Percentiles rank a stretch among this genome's conserved stretches.
phyloP scores from a whole-genome alignment of 176 grass and related monocot genomes.

The Calamus simplicifolius region DNA sequence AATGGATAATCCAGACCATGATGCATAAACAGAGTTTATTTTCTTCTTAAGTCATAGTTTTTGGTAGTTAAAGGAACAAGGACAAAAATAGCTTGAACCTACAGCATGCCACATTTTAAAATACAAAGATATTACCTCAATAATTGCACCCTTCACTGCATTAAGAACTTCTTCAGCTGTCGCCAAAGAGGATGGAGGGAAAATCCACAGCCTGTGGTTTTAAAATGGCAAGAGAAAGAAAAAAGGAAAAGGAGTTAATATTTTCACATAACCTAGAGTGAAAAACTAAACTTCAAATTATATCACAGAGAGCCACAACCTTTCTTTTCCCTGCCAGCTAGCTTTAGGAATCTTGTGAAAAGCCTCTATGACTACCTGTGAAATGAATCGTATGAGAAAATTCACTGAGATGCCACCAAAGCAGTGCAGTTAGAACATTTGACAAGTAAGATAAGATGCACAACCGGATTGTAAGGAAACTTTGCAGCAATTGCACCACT shows the following conservation, averaged over 20 bases:
- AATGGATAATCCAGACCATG: too few relatives aligned
- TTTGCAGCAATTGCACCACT: conserved; percentile 57
- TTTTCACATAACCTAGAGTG: conserved; percentile 5
- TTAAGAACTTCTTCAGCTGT: conserved; percentile 58
- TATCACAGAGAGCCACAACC: conserved; percentile 24
- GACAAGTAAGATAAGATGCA: conserved; percentile 5
- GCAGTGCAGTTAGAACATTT: conserved; percentile 8
- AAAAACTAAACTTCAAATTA: conserved; percentile 5
- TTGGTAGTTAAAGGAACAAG: too few relatives aligned
- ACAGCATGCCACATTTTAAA: neutral
- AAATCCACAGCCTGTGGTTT: conserved; percentile 63
- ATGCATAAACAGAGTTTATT: too few relatives aligned
- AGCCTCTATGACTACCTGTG: conserved; percentile 63
- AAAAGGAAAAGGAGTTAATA: conserved; percentile 15
- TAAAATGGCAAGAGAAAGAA: conserved; percentile 13
- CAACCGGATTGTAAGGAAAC: conserved; percentile 63
- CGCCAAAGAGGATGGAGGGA: conserved; percentile 64
- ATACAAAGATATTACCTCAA: conserved; percentile 55
- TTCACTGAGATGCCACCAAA: neutral
- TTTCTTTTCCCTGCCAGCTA: conserved; percentile 71
- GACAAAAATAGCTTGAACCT: neutral
- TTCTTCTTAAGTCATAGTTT: too few relatives aligned
- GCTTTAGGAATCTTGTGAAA: conserved; percentile 74
- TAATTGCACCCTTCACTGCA: conserved; percentile 36
- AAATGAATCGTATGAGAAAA: conserved; percentile 21